Base-by-base conservation (phyloP, 257 asterid species). In the Solanum rostratum region DNA sequence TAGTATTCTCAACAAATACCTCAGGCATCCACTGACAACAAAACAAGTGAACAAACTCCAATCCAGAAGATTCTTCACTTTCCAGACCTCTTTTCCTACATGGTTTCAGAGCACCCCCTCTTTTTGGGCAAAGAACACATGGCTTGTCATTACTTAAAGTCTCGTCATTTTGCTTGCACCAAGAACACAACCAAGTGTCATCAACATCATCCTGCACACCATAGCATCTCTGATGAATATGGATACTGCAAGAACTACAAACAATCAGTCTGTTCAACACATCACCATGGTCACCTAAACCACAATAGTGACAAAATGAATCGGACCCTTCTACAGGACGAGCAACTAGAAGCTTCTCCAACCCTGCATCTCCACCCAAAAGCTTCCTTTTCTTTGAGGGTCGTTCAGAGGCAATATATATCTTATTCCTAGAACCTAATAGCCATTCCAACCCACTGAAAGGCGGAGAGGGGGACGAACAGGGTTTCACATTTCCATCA, bases 21-120 rank as follows among this genome's bases (percentile, higher is more conserved):
- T 97, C 99, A 74, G 98, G 97, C 84, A 91, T 90, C 99, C 99
- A 97, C 89, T 91, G 98, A 86, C 95, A 91, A 90, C 99, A 97
- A 88, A 97, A 95, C 89, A 97, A 90, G 89, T 97, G 99, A 84
- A 97, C 96, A 83, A 91, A 95, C 86, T 90, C 93, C 46, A 84
- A 71, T 83, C 85, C 63, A 37, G 90, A 84, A 57, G 84, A 88
- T 54, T 87, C 91, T 19, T 90, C 92, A 83, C 85, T 82, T 45
- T 54, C 85, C 83, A 54, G 66, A 81, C 88, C 95, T 71, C 86
- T 86, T 84, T 76, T 88, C 73, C 68, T 88, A 62, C 92, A 92
- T 90, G 97, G 97, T 84, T 97, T 97, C 90, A 97, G 85, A 6
- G 99, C 99, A 81, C 99, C 99, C 59, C 95, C 97, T 69, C 89